phyloP scores from a whole-genome alignment of 2,329 filamentous ascomycete species.

The Aspergillus clavatus region DNA sequence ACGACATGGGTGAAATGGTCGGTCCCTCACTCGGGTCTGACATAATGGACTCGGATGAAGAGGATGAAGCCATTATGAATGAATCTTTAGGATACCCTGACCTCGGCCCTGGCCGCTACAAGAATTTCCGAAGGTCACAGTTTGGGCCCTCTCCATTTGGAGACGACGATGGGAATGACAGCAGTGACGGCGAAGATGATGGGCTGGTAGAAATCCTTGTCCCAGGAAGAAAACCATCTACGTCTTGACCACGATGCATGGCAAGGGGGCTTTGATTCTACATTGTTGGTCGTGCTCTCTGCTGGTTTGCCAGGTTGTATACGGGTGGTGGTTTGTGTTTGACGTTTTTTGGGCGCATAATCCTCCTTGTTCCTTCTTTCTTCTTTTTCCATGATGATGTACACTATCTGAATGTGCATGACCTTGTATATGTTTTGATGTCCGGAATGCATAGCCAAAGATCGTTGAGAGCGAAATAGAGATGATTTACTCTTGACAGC shows the following conservation, averaged over 20 bases:
- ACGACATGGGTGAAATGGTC: conserved; percentile 48
- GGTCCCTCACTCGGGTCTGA: conserved; percentile 40
- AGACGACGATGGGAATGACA: conserved; percentile 42
- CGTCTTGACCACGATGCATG: conserved; percentile 7
- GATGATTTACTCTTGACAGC: neutral
- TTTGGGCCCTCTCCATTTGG: conserved; percentile 30
- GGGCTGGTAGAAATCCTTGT: conserved; percentile 45
- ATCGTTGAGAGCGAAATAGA: neutral
- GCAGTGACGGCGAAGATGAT: conserved; percentile 41
- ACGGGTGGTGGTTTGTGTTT: conserved; percentile 5
- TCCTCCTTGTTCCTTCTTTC: conserved; percentile 3
- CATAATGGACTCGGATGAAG: conserved; percentile 49
- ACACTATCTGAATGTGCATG: conserved; percentile 12
- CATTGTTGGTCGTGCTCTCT: conserved; percentile 7
- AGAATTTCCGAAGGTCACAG: conserved; percentile 40
- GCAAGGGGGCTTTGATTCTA: neutral
- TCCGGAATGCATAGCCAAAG: neutral
- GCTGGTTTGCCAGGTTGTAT: conserved; percentile 6
- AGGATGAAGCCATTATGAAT: conserved; percentile 52
- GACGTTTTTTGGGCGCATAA: neutral
- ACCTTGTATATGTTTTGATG: conserved; percentile 4
- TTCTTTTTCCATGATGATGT: conserved; percentile 13
- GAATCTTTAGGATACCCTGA: conserved; percentile 67
- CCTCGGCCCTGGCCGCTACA: conserved; percentile 44
- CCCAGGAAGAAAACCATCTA: conserved; percentile 36